Base-by-base conservation (phyloP, 2,329 filamentous ascomycete genomes). In the Trichophyton rubrum region DNA sequence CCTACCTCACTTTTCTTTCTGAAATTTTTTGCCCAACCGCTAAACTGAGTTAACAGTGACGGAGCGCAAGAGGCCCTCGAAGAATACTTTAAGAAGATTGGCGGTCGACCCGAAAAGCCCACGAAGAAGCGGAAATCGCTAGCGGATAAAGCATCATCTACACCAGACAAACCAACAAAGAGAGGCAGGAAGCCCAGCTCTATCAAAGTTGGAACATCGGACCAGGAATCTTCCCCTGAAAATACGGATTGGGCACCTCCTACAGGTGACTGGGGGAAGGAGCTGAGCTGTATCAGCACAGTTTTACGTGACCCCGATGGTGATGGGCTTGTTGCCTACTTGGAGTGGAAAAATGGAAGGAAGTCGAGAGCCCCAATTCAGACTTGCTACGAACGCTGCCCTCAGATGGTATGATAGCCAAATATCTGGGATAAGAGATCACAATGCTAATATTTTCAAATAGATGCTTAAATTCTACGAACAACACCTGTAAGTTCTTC, bases 381-480 rank as follows among this genome's bases (percentile, higher is more conserved):
- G 24, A 69, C 67, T 27, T 74, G 74, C 63, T 77, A 77, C 60
- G 68, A 74, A 27, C 74, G 69, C 59, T 78, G 75, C 61, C 77
- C 77, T 0, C 65, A 67, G 61, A 72, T 73, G 67, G 74, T 74
- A 67, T 65, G 67, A 2, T 38, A 9, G 8, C 4, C 33, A 38
- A 38, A 38, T 38, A 3, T 38, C 9, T 38, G 1, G 15, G 45
- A 62, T 59, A 15, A 45, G 11, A 17, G 15, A 8, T 24, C 6
- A 24, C 17, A 13, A 9, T 43, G 33, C 53, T 61, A 56, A 53
- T 58, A 61, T 13, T 49, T 13, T 51, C 40, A n/a, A 15, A 8
- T 59, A 77, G 71, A 78, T 79, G 76, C 72, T 79, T 9, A 68
- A 73, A 61, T 79, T 79, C 59, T 79, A 79, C 62, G 77, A 79